Base-by-base conservation (phyloP, 306 rosid genomes). In the Lathyrus aphaca region DNA sequence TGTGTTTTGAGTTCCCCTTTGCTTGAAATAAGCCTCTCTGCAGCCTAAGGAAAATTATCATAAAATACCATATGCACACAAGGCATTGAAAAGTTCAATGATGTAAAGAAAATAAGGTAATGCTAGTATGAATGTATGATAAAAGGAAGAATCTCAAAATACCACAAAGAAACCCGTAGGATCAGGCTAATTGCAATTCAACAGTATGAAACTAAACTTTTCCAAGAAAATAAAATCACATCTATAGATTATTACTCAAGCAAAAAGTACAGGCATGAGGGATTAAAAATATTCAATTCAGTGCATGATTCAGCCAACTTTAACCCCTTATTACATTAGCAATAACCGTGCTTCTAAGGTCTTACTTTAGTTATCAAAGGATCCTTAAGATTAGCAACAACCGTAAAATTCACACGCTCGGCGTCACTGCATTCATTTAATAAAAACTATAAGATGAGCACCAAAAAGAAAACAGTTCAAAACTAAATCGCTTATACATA, bases 1-100 rank as follows among this genome's bases (percentile, higher is more conserved):
- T 90, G 82, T 49, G 77, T 69, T 79, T 81, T 90, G 63, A 94
- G 95, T 55, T 84, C 81, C 48, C 98, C 95, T 54, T 90, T 74
- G 74, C 97, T 88, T 70, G 66, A 75, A 76, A 87, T 74, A 70
- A 94, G 89, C 87, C 98, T 90, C 86, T 84, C 83, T 48, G 98
- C 97, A 72, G 98, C 98, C 98, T 94, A 19, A 57, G 62, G 59
- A 49, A 64, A 69, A 55, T 71, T 16, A 12, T 50, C 6, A 77
- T 39, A 48, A 50, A 57, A 46, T 19, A 45, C 37, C 43, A 50
- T 44, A 58, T 17, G 48, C 56, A 74, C 79, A 50, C 57, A 68
- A 30, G 67, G 39, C 39, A 4, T 54, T 42, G 13, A 71, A 38
- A 71, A 43, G 66, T 35, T 11, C 38, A 60, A 45, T 19, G 35